Evolutionary conservation across 106 monocot species (phyloP).

Genomic region (Apostasia ramifera): DNA sequence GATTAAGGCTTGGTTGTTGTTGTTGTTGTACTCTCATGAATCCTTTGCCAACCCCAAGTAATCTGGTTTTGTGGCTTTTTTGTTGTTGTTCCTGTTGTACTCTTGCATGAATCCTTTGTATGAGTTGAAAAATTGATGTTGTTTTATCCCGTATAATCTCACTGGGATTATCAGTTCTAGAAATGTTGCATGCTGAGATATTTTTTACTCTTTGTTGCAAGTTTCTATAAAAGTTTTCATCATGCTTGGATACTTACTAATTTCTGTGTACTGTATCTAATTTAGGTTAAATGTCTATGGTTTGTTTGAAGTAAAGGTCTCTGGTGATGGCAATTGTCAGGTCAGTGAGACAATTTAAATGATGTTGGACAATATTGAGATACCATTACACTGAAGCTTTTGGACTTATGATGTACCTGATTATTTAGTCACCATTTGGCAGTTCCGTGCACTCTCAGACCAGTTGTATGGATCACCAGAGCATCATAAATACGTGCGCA

Average conservation of each 20-base stretch:
- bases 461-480: conserved; percentile 84
- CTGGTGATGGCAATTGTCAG: conserved; percentile 99
- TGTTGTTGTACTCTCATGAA: too few species aligned
- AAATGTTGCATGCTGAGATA: too few species aligned
- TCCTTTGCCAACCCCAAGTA: too few species aligned
- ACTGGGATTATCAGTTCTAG: too few species aligned
- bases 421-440: conserved; percentile 13
- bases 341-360: conserved; percentile 21
- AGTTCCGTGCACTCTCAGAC: conserved; percentile 95
- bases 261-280: conserved; percentile 12
- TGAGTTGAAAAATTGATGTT: too few species aligned
- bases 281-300: conserved; percentile 74
- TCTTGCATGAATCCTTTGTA: too few species aligned
- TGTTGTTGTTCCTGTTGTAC: too few species aligned
- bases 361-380: not conserved
- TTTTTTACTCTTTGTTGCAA: not conserved
- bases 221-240: not conserved
- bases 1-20: too few species aligned
- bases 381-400: not conserved
- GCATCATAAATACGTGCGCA: conserved; percentile 75
- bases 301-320: conserved; percentile 77
- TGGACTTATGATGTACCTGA: not conserved
- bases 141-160: too few species aligned
- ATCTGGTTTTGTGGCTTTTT: too few species aligned
- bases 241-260: not conserved